These are phyloP conservation scores for Entoloma clypeatum DNA, from an alignment of 1,284 basidiomycete species.

Conservation along the genomic window DNA sequence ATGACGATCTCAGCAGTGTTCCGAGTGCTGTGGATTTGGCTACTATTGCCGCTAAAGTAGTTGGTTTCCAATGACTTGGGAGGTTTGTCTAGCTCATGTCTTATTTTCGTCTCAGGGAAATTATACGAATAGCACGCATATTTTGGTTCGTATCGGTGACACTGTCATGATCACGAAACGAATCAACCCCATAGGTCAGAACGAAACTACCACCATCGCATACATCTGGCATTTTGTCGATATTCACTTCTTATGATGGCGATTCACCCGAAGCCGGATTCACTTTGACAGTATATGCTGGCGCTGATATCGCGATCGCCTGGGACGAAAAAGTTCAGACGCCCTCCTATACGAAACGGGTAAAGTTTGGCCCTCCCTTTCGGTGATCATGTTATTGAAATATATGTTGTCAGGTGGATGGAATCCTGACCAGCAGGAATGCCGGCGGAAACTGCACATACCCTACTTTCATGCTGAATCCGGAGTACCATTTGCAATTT, in stretches of 20 bases:
- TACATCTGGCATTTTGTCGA: constrained; percentile 41
- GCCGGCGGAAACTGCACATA: constrained; percentile 82
- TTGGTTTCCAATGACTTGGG: constrained; percentile 10
- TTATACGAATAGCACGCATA: constrained; percentile 77
- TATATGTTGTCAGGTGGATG: constrained; percentile 45
- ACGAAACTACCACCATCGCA: constrained; percentile 35
- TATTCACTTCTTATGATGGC: constrained; percentile 68
- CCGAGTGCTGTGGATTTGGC: constrained; percentile 23
- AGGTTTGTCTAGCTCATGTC: constrained; percentile 3
- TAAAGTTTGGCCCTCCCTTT: constrained; percentile 22
- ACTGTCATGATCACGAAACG: not conserved
- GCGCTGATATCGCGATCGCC: constrained; percentile 31
- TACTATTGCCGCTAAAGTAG: constrained; percentile 36
- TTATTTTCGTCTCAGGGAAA: constrained; percentile 44
- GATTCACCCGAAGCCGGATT: constrained; percentile 57
- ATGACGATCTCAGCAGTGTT: constrained; percentile 36
- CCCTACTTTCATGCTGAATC: constrained; percentile 86
- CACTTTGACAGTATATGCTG: constrained; percentile 57
- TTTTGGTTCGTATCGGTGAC: constrained; percentile 48
- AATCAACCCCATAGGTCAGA: constrained; percentile 29
- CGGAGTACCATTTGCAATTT: constrained; percentile 76
- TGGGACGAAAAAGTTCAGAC: constrained; percentile 46
- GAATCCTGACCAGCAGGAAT: constrained; percentile 63
- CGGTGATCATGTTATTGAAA: not conserved
- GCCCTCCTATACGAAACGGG: constrained; percentile 45